Evolutionary conservation across 129 eudicot genomes (phyloP), one percentile per base, ranked within the genome.

Genomic region (Centella asiatica): DNA sequence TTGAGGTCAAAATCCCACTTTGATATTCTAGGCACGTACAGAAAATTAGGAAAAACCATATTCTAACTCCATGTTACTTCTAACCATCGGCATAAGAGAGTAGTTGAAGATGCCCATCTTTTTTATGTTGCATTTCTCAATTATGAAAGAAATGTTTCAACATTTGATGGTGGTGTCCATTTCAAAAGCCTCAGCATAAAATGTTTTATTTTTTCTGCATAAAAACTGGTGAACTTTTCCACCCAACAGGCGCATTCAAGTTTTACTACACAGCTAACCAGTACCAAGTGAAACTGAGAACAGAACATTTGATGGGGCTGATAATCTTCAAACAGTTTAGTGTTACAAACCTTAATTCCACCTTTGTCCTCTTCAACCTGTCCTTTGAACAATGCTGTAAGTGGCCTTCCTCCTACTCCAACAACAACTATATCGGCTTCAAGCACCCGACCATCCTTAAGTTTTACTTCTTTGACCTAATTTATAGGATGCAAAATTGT

Each of bases 341-440:
- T 37, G 10, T 51, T 68, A 68, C 64, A 19, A 47, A 92, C 99
- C 96, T 82, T 92, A 58, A 92, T 84, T 78, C 99, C 99, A 65
- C 95, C 99, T 66, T 92, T 92, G 65, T 92, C 96, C 69, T 92
- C 99, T 72, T 78, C 96, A 72, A 92, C 80, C 76, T 92, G 99
- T 26, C 99, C 99, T 77, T 87, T 92, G 69, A 92, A 87, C 32
- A 87, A 75, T 28, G 61, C 64, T 34, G 77, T 84, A 47, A 92
- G 95, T 31, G 99, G 99, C 69, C 90, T 84, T 44, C 76, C 99
- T 46, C 99, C 96, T 47, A 92, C 99, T 64, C 99, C 99, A 69
- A 92, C 99, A 48, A 92, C 86, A 63, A 92, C 99, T 51, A 92
- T 80, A 63, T 92, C 89, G 23, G 99, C 99, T 65, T 82, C 95